A percentile compares a stretch with the other conserved stretches of the same genome.
Conservation (phyloP, 1,284 basidiomycete genomes). For the Apiotrichum siamense region DNA sequence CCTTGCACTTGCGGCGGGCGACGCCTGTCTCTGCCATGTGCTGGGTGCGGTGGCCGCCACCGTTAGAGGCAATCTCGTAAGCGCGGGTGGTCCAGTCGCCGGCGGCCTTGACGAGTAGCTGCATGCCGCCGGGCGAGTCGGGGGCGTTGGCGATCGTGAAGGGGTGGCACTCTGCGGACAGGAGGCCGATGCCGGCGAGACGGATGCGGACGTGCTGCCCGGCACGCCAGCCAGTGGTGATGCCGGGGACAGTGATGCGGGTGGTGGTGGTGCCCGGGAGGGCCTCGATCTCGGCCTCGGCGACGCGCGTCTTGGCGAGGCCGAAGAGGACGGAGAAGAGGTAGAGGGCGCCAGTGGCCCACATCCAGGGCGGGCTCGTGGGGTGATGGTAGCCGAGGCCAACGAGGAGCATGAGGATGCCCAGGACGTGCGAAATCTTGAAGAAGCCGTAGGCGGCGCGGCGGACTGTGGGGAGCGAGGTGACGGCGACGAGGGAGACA, state of each 20-base stretch:
- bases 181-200: conserved; percentile 30
- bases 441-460: conserved; percentile 34
- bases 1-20: conserved; percentile 10
- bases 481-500: conserved; percentile 31
- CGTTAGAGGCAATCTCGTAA: conserved; percentile 25
- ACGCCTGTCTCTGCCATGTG: conserved; percentile 3
- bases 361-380: conserved; percentile 60
- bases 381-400: conserved; percentile 30
- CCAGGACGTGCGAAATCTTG: conserved; percentile 49
- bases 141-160: conserved; percentile 49
- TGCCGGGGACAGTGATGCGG: conserved; percentile 34
- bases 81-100: conserved; percentile 43
- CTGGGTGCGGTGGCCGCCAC: not conserved
- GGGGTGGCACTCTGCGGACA: conserved; percentile 40
- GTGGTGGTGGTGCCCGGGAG: conserved; percentile 37
- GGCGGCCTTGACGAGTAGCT: conserved; percentile 40
- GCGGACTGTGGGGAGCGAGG: conserved; percentile 42
- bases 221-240: conserved; percentile 46
- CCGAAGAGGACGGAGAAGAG: conserved; percentile 29
- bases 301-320: conserved; percentile 36
- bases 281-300: conserved; percentile 35
- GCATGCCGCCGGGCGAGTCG: conserved; percentile 32
- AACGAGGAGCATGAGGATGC: conserved; percentile 16
- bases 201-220: conserved; percentile 48
- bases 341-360: conserved; percentile 54